Evolutionary conservation across 371 early-diverging fungal genomes (phyloP), one percentile per base, ranked within the genome.

Genomic region (Capillidium rhysosporum): DNA sequence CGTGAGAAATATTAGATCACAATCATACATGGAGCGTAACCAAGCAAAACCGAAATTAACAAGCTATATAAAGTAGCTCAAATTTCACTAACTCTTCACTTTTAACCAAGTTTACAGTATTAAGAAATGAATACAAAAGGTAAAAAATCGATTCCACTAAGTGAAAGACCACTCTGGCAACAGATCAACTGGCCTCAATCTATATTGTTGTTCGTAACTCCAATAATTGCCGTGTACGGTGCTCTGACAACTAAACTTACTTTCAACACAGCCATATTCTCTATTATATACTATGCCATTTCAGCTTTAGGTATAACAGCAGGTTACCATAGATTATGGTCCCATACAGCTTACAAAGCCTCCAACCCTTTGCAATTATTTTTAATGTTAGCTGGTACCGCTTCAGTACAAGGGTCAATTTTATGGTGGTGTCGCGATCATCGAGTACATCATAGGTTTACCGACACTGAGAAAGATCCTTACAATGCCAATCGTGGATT

Each of bases 401-500:
- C 80, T 56, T 82, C 87, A 28, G 79, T 86, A 23, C 78, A 88
- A 65, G 87, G 89, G 29, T 84, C 85, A 40, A 72, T 78, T 56
- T 74, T 77, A 25, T 88, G 89, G 89, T 86, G 89, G 89, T 73
- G 75, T 30, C 71, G 85, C 23, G 81, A 79, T 53, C 89, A 89
- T 63, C 82, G 92, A 55, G 84, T 89, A 56, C 94, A 92, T 64
- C 95, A 94, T 71, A 73, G 90, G 47, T 89, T 75, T 62, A 90
- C 92, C 14, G 94, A 93, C 63, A 89, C 91, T 9, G 78, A 82
- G 29, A 76, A 77, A 65, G 94, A 92, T 62, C 94, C 91, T 18
- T 91, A 93, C 69, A 69, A 76, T 53, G 88, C 92, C 28, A 76
- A 84, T 43, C 69, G 78, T 61, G 92, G 94, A 31, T 69, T 91